Base-by-base conservation (phyloP, 495 filamentous ascomycete genomes). In the Pseudoneurospora amorphoporcata region DNA sequence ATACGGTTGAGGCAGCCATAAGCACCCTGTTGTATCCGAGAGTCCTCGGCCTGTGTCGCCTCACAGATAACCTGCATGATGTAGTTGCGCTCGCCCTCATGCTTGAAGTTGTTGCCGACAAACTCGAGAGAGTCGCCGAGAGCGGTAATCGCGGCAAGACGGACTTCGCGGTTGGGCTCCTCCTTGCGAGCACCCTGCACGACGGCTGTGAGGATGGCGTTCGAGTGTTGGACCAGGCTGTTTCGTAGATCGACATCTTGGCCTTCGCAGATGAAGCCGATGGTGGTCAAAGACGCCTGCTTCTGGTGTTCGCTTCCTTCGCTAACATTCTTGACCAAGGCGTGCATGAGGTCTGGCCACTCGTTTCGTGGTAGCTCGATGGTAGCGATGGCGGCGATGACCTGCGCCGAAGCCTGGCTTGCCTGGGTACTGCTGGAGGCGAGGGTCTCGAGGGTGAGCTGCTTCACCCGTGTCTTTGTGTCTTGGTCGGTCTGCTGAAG, bases 11-110 rank as follows among this genome's bases (percentile, higher is more conserved):
- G 82, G 79, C 96, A 99, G 71, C 95, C 95, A 78, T 97, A 99
- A 16, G 96, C 93, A 72, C 92, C 94, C 76, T 96, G 92, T 79
- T 98, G 94, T 83, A 98, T 94, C 77, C 94, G 89, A 71, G 87
- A 87, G 82, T 99, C 95, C 3, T 89, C 83, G 73, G 93, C 92
- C 82, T 98, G 96, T 69, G 96, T 98, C 70, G 96, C 96, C 85
- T 99, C 95, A 83, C 95, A 99, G 77, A 99, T 92, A 75, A 99
- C 95, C 84, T 99, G 95, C 95, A 99, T 99, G 79, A 99, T 99
- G 85, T 98, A 98, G 84, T 99, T 98, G 43, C 95, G 90, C 85
- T 99, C 95, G 75, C 95, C 95, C 81, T 99, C 95, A 78, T 98
- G 97, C 79, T 98, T 95, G 82, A 99, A 98, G 83, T 99, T 99